Conservation (phyloP, 2,329 filamentous ascomycete species). For the Colletotrichum nymphaeae region DNA sequence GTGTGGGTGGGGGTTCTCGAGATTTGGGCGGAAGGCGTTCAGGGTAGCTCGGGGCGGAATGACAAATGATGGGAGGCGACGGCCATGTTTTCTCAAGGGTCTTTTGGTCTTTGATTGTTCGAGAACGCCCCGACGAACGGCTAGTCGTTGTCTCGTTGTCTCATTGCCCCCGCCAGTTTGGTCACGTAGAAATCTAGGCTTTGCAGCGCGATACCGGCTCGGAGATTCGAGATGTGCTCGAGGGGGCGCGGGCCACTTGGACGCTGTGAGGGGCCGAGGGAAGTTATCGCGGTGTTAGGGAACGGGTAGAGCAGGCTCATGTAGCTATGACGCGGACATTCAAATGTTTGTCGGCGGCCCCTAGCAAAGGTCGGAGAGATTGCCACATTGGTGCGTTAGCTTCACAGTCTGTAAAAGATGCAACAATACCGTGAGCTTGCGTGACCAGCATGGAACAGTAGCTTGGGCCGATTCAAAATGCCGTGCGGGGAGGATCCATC, state of each 20-base stretch:
- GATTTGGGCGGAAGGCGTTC: not conserved
- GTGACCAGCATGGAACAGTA: constrained; percentile 29
- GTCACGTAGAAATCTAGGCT: not conserved
- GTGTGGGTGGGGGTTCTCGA: not conserved
- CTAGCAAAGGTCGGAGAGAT: constrained; percentile 4
- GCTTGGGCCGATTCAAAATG: constrained; percentile 17
- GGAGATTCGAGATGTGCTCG: not conserved
- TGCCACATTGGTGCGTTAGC: constrained; percentile 11
- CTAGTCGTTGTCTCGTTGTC: not conserved
- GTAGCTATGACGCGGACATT: constrained; percentile 31
- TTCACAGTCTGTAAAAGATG: constrained; percentile 30
- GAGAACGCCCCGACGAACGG: not conserved
- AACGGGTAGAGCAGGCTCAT: not conserved
- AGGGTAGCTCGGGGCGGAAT: not conserved
- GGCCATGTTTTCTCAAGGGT: not conserved
- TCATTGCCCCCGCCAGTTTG: not conserved
- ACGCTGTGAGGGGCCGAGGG: not conserved
- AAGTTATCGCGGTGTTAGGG: not conserved
- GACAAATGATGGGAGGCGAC: constrained; percentile 16
- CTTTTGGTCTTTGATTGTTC: constrained; percentile 1
- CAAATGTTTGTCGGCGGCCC: not conserved
- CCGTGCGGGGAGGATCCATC: constrained; percentile 27
- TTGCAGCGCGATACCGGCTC: not conserved
- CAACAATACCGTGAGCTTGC: constrained; percentile 31
- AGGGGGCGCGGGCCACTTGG: not conserved